phyloP scores from a whole-genome alignment of 2,329 filamentous ascomycete genomes.

The Colletotrichum karsti region DNA sequence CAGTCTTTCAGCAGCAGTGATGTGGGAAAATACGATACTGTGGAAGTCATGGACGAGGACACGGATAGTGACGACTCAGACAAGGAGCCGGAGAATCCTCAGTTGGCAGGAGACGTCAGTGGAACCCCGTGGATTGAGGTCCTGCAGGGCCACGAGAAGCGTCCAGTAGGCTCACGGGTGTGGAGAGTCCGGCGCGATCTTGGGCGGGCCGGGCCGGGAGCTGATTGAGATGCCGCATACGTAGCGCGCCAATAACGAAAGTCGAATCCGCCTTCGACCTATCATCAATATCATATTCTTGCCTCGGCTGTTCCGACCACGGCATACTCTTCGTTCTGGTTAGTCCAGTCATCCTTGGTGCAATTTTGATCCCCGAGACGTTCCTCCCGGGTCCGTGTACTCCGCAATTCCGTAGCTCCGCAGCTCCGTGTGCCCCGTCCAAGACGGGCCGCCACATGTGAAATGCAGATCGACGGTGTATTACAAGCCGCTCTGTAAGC shows the following conservation, averaged over 20 bases:
- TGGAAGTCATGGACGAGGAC: constrained; percentile 44
- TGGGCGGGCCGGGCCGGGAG: constrained; percentile 46
- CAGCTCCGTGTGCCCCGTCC: no score
- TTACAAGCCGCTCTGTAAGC: background rate
- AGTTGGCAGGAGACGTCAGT: constrained; percentile 33
- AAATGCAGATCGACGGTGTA: background rate
- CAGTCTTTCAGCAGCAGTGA: constrained; percentile 35
- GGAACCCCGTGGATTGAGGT: constrained; percentile 68
- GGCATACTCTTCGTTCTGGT: no score
- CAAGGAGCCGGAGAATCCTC: constrained; percentile 37
- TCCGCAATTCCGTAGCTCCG: no score
- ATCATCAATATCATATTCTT: no score
- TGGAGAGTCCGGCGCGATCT: constrained; percentile 73
- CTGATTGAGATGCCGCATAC: constrained; percentile 1
- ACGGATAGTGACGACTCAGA: constrained; percentile 42
- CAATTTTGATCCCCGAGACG: no score
- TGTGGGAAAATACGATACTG: constrained; percentile 37
- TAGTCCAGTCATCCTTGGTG: no score
- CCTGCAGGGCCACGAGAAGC: constrained; percentile 61
- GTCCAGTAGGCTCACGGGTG: constrained; percentile 65
- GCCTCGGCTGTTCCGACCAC: no score
- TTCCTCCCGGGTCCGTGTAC: background rate
- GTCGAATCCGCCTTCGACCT: no score
- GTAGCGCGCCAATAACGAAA: no score
- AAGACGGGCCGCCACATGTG: no score